Evolutionary conservation across 768 basidiomycete species (phyloP), one percentile per base, ranked within the genome.

Genomic region (Naganishia friedmannii): DNA sequence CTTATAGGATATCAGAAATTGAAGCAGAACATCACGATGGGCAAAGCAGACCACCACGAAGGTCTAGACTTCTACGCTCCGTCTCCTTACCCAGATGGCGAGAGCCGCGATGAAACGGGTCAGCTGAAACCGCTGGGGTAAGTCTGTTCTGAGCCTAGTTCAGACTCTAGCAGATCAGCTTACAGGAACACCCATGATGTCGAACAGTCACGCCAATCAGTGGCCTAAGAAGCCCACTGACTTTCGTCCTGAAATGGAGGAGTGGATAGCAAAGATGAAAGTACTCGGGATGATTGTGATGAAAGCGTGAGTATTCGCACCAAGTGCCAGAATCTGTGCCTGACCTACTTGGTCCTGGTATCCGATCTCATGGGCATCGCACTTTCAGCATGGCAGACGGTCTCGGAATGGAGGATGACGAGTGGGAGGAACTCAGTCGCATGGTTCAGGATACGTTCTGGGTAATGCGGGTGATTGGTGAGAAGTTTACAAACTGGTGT

Each of bases 211-310:
- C 23, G 26, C 5, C 34, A 96, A 95, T 76, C 92, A 91, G 70
- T 95, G 91, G 89, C 93, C 92, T 0, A 73, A 76, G 2, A 70
- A 86, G 2, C 83, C 88, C 29, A 79, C 82, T 0, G 80, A 77
- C 0, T 93, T 93, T 76, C 83, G 79, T 68, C 83, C 85, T 45
- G 88, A 85, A 73, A 90, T 89, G 73, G 87, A 90, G 69, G 75
- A 74, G 6, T 95, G 92, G 92, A 83, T 90, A 2, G 86, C 86
- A 74, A 93, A 90, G 84, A 95, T 95, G 93, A 89, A 90, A 79
- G 81, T 74, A 3, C 82, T 95, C 2, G 93, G 93, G 2, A 74
- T 90, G 77, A 84, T 89, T 12, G 84, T 94, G 19, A 93, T 94
- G 90, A 86, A 89, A 81, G 93, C 90, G 90, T 89, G 77, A 75